These are phyloP conservation scores for Russula dissimulans DNA, from an alignment of 768 basidiomycete species.

Conservation along the genomic window DNA sequence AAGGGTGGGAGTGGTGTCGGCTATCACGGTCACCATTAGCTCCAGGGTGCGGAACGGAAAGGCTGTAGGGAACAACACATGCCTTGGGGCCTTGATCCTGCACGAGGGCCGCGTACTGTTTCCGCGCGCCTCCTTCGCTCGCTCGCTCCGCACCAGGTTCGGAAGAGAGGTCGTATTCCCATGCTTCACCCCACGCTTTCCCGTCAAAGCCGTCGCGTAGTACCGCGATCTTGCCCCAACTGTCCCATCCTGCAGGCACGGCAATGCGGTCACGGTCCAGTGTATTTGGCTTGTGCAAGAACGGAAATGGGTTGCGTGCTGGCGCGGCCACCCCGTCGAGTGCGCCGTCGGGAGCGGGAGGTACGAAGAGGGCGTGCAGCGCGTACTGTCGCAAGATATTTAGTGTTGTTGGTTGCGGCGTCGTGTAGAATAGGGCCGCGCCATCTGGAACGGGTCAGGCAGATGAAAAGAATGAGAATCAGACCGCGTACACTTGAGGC, in stretches of 20 bases:
- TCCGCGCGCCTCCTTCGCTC: conserved; percentile 48
- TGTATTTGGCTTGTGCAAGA: conserved; percentile 79
- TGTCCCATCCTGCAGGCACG: conserved; percentile 95
- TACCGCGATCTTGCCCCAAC: conserved; percentile 91
- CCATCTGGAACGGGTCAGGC: conserved; percentile 52
- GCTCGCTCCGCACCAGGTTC: conserved; percentile 30
- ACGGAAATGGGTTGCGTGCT: conserved; percentile 75
- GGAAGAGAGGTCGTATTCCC: conserved; percentile 55
- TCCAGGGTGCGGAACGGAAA: not conserved
- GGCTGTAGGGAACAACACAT: conserved; percentile 20
- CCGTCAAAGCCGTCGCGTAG: conserved; percentile 89
- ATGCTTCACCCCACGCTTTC: conserved; percentile 67
- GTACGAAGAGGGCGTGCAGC: conserved; percentile 70
- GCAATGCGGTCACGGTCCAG: conserved; percentile 89
- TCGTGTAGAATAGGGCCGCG: conserved; percentile 86
- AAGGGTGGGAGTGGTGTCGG: conserved; percentile 61
- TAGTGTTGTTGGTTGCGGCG: conserved; percentile 66
- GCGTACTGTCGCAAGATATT: conserved; percentile 74
- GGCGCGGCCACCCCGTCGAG: conserved; percentile 35
- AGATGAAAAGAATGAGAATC: not conserved
- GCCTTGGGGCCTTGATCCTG: conserved; percentile 72
- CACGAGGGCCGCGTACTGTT: conserved; percentile 61
- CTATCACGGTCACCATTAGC: conserved; percentile 28
- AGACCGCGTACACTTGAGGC: conserved; percentile 70
- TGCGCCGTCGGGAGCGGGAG: conserved; percentile 40